Evolutionary conservation across 1,139 yeast species (phyloP).

Genomic region (Blastobotrys elegans): DNA sequence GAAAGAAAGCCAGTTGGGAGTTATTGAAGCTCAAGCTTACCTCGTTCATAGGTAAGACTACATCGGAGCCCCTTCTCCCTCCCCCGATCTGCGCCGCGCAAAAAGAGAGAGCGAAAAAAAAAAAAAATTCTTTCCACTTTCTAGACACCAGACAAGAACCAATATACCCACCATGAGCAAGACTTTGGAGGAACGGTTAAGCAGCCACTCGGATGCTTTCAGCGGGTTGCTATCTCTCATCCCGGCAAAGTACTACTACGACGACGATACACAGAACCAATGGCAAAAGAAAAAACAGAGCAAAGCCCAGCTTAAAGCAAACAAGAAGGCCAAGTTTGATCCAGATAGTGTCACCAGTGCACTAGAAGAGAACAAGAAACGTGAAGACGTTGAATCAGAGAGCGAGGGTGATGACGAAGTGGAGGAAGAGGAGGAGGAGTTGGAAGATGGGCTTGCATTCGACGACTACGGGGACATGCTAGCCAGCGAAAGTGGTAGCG

Average conservation of each 20-base stretch:
- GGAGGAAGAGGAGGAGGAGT: conserved; percentile 29
- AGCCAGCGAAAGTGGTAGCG: neutral
- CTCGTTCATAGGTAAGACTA: no score
- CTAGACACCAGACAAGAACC: neutral
- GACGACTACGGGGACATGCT: neutral
- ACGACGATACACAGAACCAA: conserved; percentile 71
- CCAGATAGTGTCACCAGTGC: conserved; percentile 65
- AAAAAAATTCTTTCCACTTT: neutral
- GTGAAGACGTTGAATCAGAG: conserved; percentile 33
- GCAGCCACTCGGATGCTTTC: conserved; percentile 81
- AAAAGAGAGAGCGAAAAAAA: neutral
- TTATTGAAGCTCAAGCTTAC: no score
- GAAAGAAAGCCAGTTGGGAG: no score
- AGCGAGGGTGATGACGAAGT: conserved; percentile 29
- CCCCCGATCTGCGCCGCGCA: neutral
- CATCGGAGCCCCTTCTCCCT: no score
- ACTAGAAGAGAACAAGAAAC: conserved; percentile 54
- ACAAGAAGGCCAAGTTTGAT: conserved; percentile 68
- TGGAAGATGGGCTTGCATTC: conserved; percentile 10
- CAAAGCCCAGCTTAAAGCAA: conserved; percentile 57
- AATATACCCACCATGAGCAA: conserved; percentile 28
- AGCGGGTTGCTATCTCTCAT: conserved; percentile 85
- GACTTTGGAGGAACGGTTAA: conserved; percentile 55
- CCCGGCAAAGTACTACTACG: conserved; percentile 89
- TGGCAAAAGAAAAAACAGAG: conserved; percentile 76